Evolutionary conservation across 1,139 yeast species (phyloP).

Genomic region (Pichia sp.): DNA sequence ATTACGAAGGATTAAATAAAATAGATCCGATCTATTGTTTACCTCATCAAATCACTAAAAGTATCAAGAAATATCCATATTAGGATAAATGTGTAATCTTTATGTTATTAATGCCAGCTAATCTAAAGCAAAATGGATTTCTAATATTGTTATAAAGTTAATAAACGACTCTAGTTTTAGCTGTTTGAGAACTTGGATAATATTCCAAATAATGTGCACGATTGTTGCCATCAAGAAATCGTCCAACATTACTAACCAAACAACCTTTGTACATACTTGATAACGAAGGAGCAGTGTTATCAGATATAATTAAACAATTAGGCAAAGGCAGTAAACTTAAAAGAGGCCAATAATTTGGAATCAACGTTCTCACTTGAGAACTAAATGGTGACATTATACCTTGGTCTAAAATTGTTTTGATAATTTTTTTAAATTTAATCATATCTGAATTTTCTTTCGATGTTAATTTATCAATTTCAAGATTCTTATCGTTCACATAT

Average conservation of each 20-base stretch:
- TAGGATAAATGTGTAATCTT: background rate
- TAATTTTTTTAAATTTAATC: conserved; percentile 66
- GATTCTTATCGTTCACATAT: background rate
- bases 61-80: conserved; percentile 44
- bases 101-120: no score
- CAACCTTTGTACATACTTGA: conserved; percentile 81
- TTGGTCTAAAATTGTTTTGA: conserved; percentile 78
- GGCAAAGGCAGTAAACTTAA: conserved; percentile 78
- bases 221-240: conserved; percentile 38
- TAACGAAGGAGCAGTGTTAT: conserved; percentile 62
- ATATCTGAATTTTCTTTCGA: conserved; percentile 33
- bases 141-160: background rate
- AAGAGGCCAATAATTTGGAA: conserved; percentile 64
- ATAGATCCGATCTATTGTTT: conserved; percentile 87
- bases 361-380: conserved; percentile 51
- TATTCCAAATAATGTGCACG: conserved; percentile 66
- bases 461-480: conserved; percentile 24
- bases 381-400: conserved; percentile 82
- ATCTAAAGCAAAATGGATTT: no score
- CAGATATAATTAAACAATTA: conserved; percentile 56
- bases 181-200: conserved; percentile 48
- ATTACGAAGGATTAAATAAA: conserved; percentile 46
- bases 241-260: conserved; percentile 67
- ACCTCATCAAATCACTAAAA: conserved; percentile 49
- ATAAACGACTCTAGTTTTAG: conserved; percentile 42